Evolutionary conservation across 192 early-diverging fungal genomes (phyloP).

Genomic region (Backusella morwellensis): DNA sequence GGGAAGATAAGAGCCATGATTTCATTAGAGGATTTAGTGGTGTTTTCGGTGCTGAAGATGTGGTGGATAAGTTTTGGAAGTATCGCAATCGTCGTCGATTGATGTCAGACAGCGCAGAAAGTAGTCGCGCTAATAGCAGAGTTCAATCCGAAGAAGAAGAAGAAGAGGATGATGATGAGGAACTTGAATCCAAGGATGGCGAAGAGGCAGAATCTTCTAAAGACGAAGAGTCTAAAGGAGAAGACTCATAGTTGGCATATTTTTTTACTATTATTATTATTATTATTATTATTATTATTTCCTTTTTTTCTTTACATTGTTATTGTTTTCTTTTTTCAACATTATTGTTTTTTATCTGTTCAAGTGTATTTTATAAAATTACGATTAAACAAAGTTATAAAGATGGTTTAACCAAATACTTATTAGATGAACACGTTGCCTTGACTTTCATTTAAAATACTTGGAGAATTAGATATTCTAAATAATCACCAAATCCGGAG

Average conservation of each 20-base stretch:
- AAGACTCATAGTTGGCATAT: not conserved
- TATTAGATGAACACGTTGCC: no score
- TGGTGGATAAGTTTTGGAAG: constrained; percentile 39
- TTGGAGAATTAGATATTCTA: no score
- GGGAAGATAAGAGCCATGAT: constrained; percentile 77
- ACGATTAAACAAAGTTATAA: no score
- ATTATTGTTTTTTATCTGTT: not conserved
- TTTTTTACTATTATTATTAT: not conserved
- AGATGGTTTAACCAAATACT: no score
- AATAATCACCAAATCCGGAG: no score
- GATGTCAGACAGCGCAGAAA: constrained; percentile 9
- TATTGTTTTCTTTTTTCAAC: not conserved
- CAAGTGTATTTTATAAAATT: not conserved
- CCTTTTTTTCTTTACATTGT: not conserved
- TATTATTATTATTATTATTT: not conserved
- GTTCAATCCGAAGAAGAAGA: constrained; percentile 14
- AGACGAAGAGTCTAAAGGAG: not conserved
- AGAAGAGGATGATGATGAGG: constrained; percentile 2
- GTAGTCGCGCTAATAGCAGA: constrained; percentile 14
- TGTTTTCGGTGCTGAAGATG: constrained; percentile 62
- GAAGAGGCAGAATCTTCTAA: not conserved
- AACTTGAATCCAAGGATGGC: not conserved
- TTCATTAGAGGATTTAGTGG: constrained; percentile 68
- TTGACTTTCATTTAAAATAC: no score
- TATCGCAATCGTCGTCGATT: constrained; percentile 10